phyloP scores from a whole-genome alignment of 2,329 filamentous ascomycete genomes.

The Kalmusia sp. region DNA sequence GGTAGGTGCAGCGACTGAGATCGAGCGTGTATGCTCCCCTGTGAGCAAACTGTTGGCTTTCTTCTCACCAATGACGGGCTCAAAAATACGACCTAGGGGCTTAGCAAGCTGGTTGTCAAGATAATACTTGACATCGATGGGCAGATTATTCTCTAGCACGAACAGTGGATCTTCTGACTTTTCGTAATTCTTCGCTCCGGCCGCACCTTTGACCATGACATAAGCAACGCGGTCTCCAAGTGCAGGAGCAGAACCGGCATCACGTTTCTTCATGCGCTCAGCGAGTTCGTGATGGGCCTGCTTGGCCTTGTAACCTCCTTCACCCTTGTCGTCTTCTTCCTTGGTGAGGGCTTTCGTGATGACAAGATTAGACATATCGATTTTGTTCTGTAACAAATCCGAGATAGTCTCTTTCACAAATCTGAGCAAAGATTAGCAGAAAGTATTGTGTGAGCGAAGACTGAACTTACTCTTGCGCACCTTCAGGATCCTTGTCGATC shows the following conservation, averaged over 20 bases:
- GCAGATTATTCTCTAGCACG: conserved; percentile 95
- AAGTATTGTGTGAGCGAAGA: conserved; percentile 4
- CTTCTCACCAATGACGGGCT: conserved; percentile 93
- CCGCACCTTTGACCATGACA: conserved; percentile 92
- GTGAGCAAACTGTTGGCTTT: conserved; percentile 86
- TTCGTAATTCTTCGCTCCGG: conserved; percentile 93
- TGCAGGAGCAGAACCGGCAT: conserved; percentile 89
- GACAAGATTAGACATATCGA: conserved; percentile 99
- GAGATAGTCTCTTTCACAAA: conserved; percentile 97
- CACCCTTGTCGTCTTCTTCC: conserved; percentile 42
- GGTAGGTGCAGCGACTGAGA: conserved; percentile 88
- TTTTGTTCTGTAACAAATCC: conserved; percentile 93
- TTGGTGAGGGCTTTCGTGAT: conserved; percentile 98
- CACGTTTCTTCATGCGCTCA: conserved; percentile 95
- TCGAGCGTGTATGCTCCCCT: conserved; percentile 93
- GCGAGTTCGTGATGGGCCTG: conserved; percentile 97
- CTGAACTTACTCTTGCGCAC: conserved; percentile 83
- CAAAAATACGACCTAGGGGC: conserved; percentile 92
- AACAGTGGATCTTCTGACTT: conserved; percentile 97
- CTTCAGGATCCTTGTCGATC: conserved; percentile 88
- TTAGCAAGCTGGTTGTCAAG: conserved; percentile 98
- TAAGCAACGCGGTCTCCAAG: conserved; percentile 97
- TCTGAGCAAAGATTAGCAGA: conserved; percentile 60
- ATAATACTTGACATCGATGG: conserved; percentile 98
- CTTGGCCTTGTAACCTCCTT: conserved; percentile 76